Evolutionary conservation across 2,329 filamentous ascomycete genomes (phyloP).

Genomic region (Xylaria sp.): DNA sequence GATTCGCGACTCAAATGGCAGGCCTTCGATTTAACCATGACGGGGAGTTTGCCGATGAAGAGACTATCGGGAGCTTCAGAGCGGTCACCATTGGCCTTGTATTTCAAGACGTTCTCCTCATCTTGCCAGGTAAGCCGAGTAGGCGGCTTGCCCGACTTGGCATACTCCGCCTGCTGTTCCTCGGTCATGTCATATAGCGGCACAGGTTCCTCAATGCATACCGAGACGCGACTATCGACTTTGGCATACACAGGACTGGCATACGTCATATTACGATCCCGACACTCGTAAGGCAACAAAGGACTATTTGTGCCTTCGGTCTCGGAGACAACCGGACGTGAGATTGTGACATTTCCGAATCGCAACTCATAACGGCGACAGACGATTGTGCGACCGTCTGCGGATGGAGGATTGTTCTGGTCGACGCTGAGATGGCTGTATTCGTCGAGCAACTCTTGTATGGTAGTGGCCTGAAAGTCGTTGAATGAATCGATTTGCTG

Average conservation of each 20-base stretch:
- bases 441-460: constrained; percentile 91
- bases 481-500: constrained; percentile 98
- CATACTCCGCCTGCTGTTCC: constrained; percentile 52
- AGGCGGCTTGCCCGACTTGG: constrained; percentile 51
- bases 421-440: constrained; percentile 90
- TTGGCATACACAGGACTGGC: constrained; percentile 85
- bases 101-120: constrained; percentile 48
- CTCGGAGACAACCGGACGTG: constrained; percentile 85
- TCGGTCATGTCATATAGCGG: constrained; percentile 64
- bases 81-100: constrained; percentile 53
- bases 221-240: constrained; percentile 77
- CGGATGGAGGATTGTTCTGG: constrained; percentile 70
- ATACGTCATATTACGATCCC: constrained; percentile 92
- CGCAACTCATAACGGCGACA: constrained; percentile 92
- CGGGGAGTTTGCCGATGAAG: constrained; percentile 91
- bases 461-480: constrained; percentile 89
- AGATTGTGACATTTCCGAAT: constrained; percentile 84
- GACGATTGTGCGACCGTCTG: constrained; percentile 72
- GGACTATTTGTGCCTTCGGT: constrained; percentile 82
- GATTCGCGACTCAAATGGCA: constrained; percentile 80
- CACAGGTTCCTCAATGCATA: constrained; percentile 71
- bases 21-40: constrained; percentile 97
- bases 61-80: constrained; percentile 69
- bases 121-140: constrained; percentile 58
- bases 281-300: constrained; percentile 89